Evolutionary conservation across 371 early-diverging fungal species (phyloP), one percentile per base, ranked within the genome.

Genomic region (Haplosporangium sp.): DNA sequence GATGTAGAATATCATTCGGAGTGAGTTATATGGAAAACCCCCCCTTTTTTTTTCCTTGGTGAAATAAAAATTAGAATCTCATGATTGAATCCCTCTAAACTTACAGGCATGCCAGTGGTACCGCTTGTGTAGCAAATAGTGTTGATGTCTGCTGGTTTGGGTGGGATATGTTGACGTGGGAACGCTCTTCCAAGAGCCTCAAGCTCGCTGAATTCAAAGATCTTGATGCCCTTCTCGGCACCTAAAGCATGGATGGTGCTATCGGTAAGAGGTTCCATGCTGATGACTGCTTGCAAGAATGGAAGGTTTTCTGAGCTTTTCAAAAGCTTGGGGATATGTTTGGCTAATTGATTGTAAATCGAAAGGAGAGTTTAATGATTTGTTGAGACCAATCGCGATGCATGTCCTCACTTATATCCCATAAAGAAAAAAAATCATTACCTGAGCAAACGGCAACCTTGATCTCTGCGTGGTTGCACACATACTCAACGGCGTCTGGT

Each of bases 51-150:
- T 0, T 1, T 38, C 17, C 0, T 59, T 40, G 55, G 34, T 39
- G 39, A 64, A 19, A 34, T 4, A 55, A 19, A 55, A 19, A 55
- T 1, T 15, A 50, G 15, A 3, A 4, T 15, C 4, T 38, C 10
- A 9, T 4, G 40, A 59, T 39, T 37, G 10, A 19, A 27, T 27
- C 27, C 27, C 0, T 27, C 27, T 27, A 27, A 17, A 60, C 71
- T 59, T 71, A 77, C 94, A 10, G 98, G 98, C 35, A 68, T 76
- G 1, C 95, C 97, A 2, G 94, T 91, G 56, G 94, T 89, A 62
- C 99, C 99, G 68, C 94, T 93, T 11, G 99, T 99, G 84, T 97
- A 99, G 87, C 96, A 97, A 20, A 96, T 44, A 62, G 77, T 60
- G 70, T 84, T 6, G 61, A 77, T 38, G 53, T 84, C 86, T 45